A percentile compares a stretch with the other conserved stretches of the same genome.
These are phyloP conservation scores for Niveomyces coronatus DNA, from an alignment of 2,329 filamentous ascomycete genomes.

Conservation along the genomic window DNA sequence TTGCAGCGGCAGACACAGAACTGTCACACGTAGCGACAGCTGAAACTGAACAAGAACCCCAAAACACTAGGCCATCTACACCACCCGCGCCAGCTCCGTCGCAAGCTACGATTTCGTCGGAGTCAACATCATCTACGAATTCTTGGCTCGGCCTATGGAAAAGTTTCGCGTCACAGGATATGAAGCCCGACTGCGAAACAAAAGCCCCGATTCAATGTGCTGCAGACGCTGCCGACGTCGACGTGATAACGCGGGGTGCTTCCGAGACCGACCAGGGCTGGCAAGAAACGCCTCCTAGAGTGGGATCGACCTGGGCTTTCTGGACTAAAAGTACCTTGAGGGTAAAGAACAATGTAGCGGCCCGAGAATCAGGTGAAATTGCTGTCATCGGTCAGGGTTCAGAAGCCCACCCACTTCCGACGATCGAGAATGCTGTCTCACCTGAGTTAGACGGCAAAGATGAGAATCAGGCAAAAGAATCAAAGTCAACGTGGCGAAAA, in stretches of 20 bases:
- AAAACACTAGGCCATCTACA: slow-evolving; percentile 13
- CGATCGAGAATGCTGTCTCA: slow-evolving; percentile 33
- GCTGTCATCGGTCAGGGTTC: slow-evolving; percentile 48
- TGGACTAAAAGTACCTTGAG: slow-evolving; percentile 55
- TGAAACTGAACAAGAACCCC: slow-evolving; percentile 7
- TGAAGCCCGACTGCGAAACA: slow-evolving; percentile 9
- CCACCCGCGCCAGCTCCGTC: slow-evolving; percentile 14
- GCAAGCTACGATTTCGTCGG: slow-evolving; percentile 9
- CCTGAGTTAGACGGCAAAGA: slow-evolving; percentile 21
- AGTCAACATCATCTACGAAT: slow-evolving; percentile 13
- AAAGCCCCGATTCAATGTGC: slow-evolving; percentile 14
- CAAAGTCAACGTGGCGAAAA: slow-evolving; percentile 28
- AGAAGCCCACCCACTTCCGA: slow-evolving; percentile 41
- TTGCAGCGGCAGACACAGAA: no score
- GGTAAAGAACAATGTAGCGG: slow-evolving; percentile 19
- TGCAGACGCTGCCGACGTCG: slow-evolving; percentile 23
- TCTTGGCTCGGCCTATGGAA: slow-evolving; percentile 34
- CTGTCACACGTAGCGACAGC: no score
- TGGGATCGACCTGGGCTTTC: slow-evolving; percentile 67
- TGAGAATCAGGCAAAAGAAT: slow-evolving; percentile 22
- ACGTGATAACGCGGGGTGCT: slow-evolving; percentile 35
- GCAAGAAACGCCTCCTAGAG: slow-evolving; percentile 30
- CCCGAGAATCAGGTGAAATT: slow-evolving; percentile 38
- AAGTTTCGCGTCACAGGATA: slow-evolving; percentile 12
- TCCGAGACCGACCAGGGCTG: slow-evolving; percentile 21